Conservation (phyloP, 2,329 filamentous ascomycete species). For the Pseudocercospora cruenta region DNA sequence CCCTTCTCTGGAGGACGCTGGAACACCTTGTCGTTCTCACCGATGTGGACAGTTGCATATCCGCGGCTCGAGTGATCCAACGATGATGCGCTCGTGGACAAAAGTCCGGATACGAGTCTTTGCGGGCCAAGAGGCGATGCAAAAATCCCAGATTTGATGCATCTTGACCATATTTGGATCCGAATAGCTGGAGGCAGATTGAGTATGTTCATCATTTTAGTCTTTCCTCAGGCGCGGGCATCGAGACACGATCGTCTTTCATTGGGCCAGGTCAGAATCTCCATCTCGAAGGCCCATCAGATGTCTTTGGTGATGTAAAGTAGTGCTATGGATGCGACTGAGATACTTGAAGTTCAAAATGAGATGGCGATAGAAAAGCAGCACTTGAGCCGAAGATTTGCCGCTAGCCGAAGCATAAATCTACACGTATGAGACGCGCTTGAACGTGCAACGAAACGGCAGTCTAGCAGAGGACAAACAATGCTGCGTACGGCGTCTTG, state of each 20-base stretch:
- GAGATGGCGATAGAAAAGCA: not conserved
- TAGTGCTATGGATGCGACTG: not conserved
- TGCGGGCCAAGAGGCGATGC: not conserved
- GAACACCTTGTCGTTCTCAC: conserved; percentile 8
- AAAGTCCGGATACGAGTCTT: not conserved
- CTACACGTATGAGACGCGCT: not conserved
- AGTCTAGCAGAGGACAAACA: no score
- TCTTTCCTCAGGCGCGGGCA: not conserved
- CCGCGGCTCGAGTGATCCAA: no score
- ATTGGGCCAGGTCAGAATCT: not conserved
- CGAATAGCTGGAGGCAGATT: conserved; percentile 14
- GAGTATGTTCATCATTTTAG: conserved; percentile 3
- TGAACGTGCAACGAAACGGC: no score
- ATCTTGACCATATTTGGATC: conserved; percentile 12
- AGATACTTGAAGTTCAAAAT: not conserved
- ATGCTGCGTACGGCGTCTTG: no score
- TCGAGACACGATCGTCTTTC: not conserved
- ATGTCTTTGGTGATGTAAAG: not conserved
- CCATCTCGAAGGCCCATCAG: not conserved
- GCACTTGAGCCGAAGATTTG: not conserved
- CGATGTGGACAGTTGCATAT: conserved; percentile 8
- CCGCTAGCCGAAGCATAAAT: not conserved
- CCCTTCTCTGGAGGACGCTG: not conserved
- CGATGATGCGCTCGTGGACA: not conserved
- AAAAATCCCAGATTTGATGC: not conserved